Evolutionary conservation across 352 stramenopile genomes (phyloP), one percentile per base, ranked within the genome.

Genomic region (Globisporangium rhizosaccharum): DNA sequence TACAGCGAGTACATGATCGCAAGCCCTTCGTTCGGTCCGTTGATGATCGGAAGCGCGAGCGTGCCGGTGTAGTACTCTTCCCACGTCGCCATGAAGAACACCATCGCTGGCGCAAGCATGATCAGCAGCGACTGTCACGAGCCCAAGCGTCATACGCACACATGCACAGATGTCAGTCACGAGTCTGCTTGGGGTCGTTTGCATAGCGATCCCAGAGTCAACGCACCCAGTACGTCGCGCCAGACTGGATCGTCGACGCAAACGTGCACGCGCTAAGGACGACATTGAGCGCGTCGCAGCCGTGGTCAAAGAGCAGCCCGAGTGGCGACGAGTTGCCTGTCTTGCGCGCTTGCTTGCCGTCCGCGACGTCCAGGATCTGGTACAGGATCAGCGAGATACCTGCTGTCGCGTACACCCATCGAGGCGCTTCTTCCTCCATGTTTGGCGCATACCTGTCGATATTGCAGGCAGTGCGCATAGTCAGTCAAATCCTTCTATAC

Each of bases 81-180:
- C 97, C 96, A 99, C n/a, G 95, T 98, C 12, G 92, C 88, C 72
- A 98, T 92, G 64, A 97, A 99, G 69, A 99, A 99, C 7, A 98
- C 85, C 79, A 79, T 95, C 48, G 79, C 87, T 61, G 65, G 89
- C 28, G 73, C 69, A 18, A 82, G 70, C 59, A 85, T 82, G 52
- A 85, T 72, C 51, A 84, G 62, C 59, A 96, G 72, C 63, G 77
- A 91, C 88, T 95, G 66, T 14, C 14, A 12, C 10, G 5, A 1
- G 14, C 20, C 23, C 39, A 47, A 20, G 33, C 7, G 33, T 39
- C 44, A 23, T 11, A 26, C 20, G 28, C 18, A 2, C 44, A 46
- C 1, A 46, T 14, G 25, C 63, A 45, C 28, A 56, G 36, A 23
- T 61, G 61, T 64, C 26, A 71, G 41, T 39, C 4, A 11, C 9